Base-by-base conservation (phyloP, 768 basidiomycete species). In the Russula sp. region DNA sequence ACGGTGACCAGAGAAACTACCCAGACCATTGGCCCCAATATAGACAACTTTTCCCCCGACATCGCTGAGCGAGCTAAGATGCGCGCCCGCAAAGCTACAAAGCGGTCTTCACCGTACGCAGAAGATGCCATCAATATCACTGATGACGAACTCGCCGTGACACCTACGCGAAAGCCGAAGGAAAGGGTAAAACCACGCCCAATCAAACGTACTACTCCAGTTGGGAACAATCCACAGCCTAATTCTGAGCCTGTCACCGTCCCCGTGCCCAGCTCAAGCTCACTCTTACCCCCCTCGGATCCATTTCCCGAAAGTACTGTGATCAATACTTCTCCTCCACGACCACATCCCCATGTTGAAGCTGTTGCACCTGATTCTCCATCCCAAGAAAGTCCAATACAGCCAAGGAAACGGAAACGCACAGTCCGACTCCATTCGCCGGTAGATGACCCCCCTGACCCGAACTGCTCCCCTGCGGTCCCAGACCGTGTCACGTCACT, bases 1-100 rank as follows among this genome's bases (percentile, higher is more conserved):
- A 26, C 32, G 0, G 44, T 28, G 8, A 22, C 22, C 22, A 32
- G 20, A 49, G 30, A 20, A 22, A 8, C 62, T n/a, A 20, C 20
- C 2, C 18, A 30, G 13, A 16, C 5, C 18, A 11, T 20, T n/a
- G 36, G 22, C 20, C n/a, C 20, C 13, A 36, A 13, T 30, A 30
- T 46, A 9, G 49, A 69, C 8, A 62, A 61, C 5, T 72, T 60
- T 59, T 66, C 72, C 2, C 61, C 52, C 16, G 72, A 72, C 51
- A 74, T 76, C 46, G 73, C 75, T 2, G 75, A 76, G 44, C 72
- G 74, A 9, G 71, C 74, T 18, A 76, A 76, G 65, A 58, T 73
- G 40, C 73, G 75, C 11, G 69, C 72, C 2, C 71, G 74, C 40
- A 70, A 67, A 3, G 67, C 69, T 24, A 63, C 69, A 13, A 65